Evolutionary conservation across 345 rosid species (phyloP).

Genomic region (Lepidium didymum): DNA sequence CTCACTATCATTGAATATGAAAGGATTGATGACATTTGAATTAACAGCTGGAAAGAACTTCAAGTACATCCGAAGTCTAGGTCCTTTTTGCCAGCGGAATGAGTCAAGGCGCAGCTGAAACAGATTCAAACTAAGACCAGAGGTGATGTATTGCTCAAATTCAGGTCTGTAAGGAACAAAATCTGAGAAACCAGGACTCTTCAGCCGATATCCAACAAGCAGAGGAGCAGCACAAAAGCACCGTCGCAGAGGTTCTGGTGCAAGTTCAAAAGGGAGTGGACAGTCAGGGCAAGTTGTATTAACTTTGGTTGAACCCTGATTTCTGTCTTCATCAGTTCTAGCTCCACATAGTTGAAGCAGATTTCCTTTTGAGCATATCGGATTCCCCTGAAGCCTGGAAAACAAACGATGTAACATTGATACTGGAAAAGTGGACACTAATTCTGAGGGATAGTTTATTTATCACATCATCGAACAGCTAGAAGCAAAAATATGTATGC

Average conservation of each 20-base stretch:
- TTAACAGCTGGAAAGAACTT: constrained; percentile 57
- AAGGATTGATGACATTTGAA: constrained; percentile 22
- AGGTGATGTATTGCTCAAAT: constrained; percentile 49
- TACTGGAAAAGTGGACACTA: not conserved
- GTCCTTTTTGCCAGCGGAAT: constrained; percentile 60
- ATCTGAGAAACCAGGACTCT: constrained; percentile 83
- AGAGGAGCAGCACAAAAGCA: constrained; percentile 88
- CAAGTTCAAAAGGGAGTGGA: constrained; percentile 58
- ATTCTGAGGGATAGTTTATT: not conserved
- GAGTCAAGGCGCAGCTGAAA: constrained; percentile 51
- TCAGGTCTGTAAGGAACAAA: constrained; percentile 39
- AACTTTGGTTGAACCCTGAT: constrained; percentile 16
- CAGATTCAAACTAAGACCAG: constrained; percentile 43
- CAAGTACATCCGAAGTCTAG: constrained; percentile 69
- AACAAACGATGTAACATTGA: constrained; percentile 2
- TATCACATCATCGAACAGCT: not conserved
- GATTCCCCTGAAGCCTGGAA: constrained; percentile 90
- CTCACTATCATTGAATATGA: constrained; percentile 59
- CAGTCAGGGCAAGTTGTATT: constrained; percentile 45
- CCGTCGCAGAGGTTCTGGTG: constrained; percentile 31
- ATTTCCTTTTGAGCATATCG: constrained; percentile 45
- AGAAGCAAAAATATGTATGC: not conserved
- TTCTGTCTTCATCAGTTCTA: constrained; percentile 16
- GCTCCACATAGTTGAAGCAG: constrained; percentile 41
- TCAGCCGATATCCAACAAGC: constrained; percentile 68